phyloP scores from a whole-genome alignment of 2,329 filamentous ascomycete species.

The Colletotrichum melonis region DNA sequence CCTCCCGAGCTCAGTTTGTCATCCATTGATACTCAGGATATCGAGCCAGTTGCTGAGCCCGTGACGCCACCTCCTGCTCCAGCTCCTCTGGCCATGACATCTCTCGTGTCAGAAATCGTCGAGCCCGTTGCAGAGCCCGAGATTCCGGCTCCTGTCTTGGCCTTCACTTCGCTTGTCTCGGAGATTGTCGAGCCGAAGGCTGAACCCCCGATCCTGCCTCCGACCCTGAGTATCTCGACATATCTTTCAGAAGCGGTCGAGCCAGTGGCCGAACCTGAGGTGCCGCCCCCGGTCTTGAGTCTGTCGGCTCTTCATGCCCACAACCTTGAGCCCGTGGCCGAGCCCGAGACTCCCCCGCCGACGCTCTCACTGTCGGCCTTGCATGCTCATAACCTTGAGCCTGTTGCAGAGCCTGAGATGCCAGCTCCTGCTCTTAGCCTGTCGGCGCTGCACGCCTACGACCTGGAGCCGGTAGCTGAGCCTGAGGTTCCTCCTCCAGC shows the following conservation, averaged over 20 bases:
- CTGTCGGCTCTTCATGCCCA: conserved; percentile 34
- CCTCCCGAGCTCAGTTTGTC: conserved; percentile 56
- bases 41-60: conserved; percentile 56
- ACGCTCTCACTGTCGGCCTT: conserved; percentile 44
- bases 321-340: conserved; percentile 35
- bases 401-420: conserved; percentile 40
- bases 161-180: conserved; percentile 53
- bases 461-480: conserved; percentile 42
- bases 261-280: conserved; percentile 47
- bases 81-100: conserved; percentile 46
- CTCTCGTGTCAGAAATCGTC: conserved; percentile 45
- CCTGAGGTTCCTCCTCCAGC: conserved; percentile 37
- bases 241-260: conserved; percentile 49
- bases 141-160: conserved; percentile 41
- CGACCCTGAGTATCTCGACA: conserved; percentile 49
- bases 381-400: conserved; percentile 44
- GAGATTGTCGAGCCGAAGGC: conserved; percentile 53
- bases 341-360: conserved; percentile 42
- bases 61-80: conserved; percentile 45
- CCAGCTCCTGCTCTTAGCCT: conserved; percentile 38
- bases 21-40: conserved; percentile 54
- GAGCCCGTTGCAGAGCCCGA: conserved; percentile 47
- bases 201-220: conserved; percentile 39
- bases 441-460: conserved; percentile 40
- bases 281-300: conserved; percentile 32